A percentile compares a stretch with the other conserved stretches of the same genome.
phyloP scores from a whole-genome alignment of 805 yeast genomes.

The Lachancea lanzarotensis region DNA sequence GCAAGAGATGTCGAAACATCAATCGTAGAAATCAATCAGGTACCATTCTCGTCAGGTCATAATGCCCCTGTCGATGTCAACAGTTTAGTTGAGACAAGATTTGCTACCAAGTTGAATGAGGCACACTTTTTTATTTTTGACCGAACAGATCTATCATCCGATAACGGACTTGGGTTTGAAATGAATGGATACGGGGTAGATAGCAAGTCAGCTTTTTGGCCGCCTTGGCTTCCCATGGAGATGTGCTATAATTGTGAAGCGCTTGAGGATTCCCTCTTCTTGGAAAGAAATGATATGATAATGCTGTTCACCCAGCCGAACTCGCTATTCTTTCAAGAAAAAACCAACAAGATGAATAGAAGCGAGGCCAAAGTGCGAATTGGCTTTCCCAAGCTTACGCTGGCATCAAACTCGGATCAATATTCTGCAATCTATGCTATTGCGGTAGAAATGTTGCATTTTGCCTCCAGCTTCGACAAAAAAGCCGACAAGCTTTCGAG shows the following conservation, averaged over 20 bases:
- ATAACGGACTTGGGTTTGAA: slow-evolving; percentile 31
- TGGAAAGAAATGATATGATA: slow-evolving; percentile 49
- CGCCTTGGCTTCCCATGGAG: slow-evolving; percentile 62
- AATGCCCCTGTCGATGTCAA: slow-evolving; percentile 26
- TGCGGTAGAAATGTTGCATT: slow-evolving; percentile 38
- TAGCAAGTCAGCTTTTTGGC: slow-evolving; percentile 41
- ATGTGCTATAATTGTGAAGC: slow-evolving; percentile 46
- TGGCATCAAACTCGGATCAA: slow-evolving; percentile 52
- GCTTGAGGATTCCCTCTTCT: slow-evolving; percentile 40
- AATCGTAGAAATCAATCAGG: slow-evolving; percentile 40
- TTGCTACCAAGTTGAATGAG: slow-evolving; percentile 50
- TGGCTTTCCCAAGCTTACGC: slow-evolving; percentile 42
- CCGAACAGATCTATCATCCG: slow-evolving; percentile 31
- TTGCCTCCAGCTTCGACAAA: slow-evolving; percentile 33
- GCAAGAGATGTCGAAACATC: slow-evolving; percentile 56
- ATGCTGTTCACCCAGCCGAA: slow-evolving; percentile 47
- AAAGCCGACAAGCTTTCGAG: slow-evolving; percentile 44
- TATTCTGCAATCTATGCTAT: slow-evolving; percentile 48
- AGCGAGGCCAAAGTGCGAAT: slow-evolving; percentile 29
- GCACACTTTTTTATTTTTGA: slow-evolving; percentile 48
- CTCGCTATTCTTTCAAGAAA: slow-evolving; percentile 38
- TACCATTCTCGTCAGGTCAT: slow-evolving; percentile 29
- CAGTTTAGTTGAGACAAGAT: slow-evolving; percentile 47
- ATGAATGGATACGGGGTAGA: slow-evolving; percentile 26
- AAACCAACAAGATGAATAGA: slow-evolving; percentile 18